Evolutionary conservation across 1,284 basidiomycete genomes (phyloP), one percentile per base, ranked within the genome.

Genomic region (Ceraceosorus bombacis): DNA sequence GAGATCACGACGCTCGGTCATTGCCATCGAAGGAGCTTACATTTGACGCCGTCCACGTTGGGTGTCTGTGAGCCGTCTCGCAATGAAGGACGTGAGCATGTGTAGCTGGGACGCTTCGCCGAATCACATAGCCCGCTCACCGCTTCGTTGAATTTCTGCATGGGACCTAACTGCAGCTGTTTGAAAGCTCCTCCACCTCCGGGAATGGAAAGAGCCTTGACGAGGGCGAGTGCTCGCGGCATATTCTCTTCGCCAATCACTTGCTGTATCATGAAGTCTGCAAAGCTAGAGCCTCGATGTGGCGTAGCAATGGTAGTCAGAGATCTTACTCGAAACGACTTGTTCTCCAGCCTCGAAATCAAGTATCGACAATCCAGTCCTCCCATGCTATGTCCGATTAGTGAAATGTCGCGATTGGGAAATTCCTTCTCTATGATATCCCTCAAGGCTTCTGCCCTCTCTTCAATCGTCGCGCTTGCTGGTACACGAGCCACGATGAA

Each of bases 331-430:
- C 78, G 80, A 76, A 83, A 84, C 37, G 69, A 71, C 27, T 27
- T 27, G 40, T 64, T 78, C 3, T 80, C 37, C n/a, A 82, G 69
- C 58, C 79, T 74, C 1, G 80, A 77, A 51, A 81, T 78, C 48
- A 97, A 83, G 78, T 90, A 94, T 50, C 93, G 84, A 72, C 88
- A 93, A 77, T 96, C 93, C 12, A 96, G 82, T 6, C 93, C 93
- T 27, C 93, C 92, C 91, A 94, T 95, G 71, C 87, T 89, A 74
- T 95, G 91, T n/a, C 87, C 90, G 55, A 95, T 88, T 52, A 97
- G 83, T 78, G 96, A 94, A 27, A 96, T 86, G 55, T 84, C 84
- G 50, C 85, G 82, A 6, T 38, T 41, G 0, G 88, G 85, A 78
- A 89, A 93, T 13, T 83, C 83, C 63, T 87, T 83, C 37, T 85